Evolutionary conservation across 1,139 yeast species (phyloP).

Genomic region (Arxiozyma bovina): DNA sequence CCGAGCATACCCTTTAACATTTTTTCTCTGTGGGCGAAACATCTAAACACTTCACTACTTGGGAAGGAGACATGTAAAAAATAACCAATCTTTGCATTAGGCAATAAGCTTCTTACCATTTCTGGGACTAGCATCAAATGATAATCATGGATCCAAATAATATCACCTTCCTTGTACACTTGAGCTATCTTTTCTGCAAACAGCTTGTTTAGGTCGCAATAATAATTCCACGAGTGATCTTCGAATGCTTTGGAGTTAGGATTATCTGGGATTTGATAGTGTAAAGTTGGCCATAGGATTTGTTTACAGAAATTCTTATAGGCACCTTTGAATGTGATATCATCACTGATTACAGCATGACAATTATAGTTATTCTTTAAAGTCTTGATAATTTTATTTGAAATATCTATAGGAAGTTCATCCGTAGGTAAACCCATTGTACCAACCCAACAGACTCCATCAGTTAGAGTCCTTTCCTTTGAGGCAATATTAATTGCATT

Average conservation of each 20-base stretch:
- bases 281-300: constrained; percentile 93
- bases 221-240: constrained; percentile 89
- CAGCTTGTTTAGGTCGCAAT: constrained; percentile 62
- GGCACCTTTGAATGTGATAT: constrained; percentile 77
- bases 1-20: constrained; percentile 80
- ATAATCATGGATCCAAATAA: constrained; percentile 90
- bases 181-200: constrained; percentile 71
- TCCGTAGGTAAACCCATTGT: constrained; percentile 88
- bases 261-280: constrained; percentile 92
- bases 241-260: constrained; percentile 92
- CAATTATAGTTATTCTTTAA: constrained; percentile 46
- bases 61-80: constrained; percentile 94
- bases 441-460: constrained; percentile 69
- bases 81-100: constrained; percentile 82
- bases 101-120: constrained; percentile 68
- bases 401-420: constrained; percentile 51
- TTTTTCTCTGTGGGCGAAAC: constrained; percentile 77
- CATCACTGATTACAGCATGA: constrained; percentile 64
- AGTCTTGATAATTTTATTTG: constrained; percentile 39
- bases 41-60: constrained; percentile 88
- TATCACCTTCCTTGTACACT: constrained; percentile 57
- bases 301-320: constrained; percentile 87
- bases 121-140: constrained; percentile 80
- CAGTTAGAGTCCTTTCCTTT: constrained; percentile 39
- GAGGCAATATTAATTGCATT: constrained; percentile 71